phyloP scores from a whole-genome alignment of 768 basidiomycete genomes.

The Mycena galericulata region DNA sequence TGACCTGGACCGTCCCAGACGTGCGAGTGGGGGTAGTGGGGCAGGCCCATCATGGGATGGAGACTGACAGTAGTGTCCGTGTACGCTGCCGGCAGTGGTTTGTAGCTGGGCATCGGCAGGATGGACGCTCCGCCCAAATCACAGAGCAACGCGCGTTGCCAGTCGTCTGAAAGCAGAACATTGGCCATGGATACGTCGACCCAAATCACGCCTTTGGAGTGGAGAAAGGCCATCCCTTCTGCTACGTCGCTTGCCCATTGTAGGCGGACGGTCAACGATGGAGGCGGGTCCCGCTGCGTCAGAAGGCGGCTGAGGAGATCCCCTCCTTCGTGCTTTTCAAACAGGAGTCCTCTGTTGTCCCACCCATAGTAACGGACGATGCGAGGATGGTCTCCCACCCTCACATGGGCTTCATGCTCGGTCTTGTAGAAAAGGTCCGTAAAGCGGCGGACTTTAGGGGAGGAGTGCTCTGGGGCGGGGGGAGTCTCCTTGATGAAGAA shows the following conservation, averaged over 20 bases:
- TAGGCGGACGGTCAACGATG: background rate
- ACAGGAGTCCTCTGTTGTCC: background rate
- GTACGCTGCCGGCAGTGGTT: constrained; percentile 13
- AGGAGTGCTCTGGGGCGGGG: background rate
- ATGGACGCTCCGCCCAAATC: constrained; percentile 5
- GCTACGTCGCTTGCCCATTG: background rate
- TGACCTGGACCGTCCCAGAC: constrained; percentile 2
- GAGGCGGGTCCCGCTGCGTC: background rate
- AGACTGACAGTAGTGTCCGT: background rate
- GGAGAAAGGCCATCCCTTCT: background rate
- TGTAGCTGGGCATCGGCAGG: background rate
- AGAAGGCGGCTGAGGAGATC: background rate
- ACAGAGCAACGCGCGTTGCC: background rate
- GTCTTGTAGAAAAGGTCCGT: constrained; percentile 6
- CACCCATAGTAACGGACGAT: constrained; percentile 1
- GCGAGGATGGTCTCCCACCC: constrained; percentile 2
- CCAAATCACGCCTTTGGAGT: background rate
- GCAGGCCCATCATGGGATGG: constrained; percentile 7
- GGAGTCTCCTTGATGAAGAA: constrained; percentile 2
- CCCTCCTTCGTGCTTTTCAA: constrained; percentile 3
- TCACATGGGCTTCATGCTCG: constrained; percentile 1
- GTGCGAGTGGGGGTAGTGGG: background rate
- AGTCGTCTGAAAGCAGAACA: background rate
- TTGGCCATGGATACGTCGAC: background rate
- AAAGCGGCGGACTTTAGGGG: background rate